Conservation (phyloP, 2,329 filamentous ascomycete genomes). For the Xylariaceae sp. region DNA sequence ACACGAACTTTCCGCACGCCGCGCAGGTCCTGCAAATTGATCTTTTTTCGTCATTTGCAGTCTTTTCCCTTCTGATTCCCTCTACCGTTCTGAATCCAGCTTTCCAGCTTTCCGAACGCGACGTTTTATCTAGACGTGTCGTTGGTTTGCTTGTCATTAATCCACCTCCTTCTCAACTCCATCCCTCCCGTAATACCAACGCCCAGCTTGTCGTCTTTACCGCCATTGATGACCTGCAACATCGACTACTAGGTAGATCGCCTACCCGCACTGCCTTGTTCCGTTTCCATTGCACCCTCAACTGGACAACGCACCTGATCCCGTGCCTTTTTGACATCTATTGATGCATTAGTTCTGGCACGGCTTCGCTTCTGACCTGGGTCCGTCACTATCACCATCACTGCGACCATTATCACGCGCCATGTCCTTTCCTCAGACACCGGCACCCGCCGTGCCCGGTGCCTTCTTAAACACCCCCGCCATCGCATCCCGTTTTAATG, state of each 20-base stretch:
- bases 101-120: background rate
- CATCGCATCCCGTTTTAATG: slow-evolving; percentile 44
- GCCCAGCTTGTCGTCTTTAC: slow-evolving; percentile 4
- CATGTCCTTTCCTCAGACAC: slow-evolving; percentile 56
- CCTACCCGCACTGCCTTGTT: slow-evolving; percentile 25
- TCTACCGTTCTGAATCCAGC: background rate
- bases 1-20: slow-evolving; percentile 8
- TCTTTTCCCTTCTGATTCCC: background rate
- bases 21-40: slow-evolving; percentile 5
- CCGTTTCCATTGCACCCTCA: slow-evolving; percentile 13
- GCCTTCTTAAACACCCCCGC: slow-evolving; percentile 72
- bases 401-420: slow-evolving; percentile 8
- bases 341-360: slow-evolving; percentile 8
- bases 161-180: background rate
- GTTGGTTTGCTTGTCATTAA: background rate
- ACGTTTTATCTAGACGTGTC: slow-evolving; percentile 3
- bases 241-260: slow-evolving; percentile 22
- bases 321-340: background rate
- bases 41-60: background rate
- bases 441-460: slow-evolving; percentile 67
- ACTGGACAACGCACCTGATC: slow-evolving; percentile 4
- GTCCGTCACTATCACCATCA: background rate
- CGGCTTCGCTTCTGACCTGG: background rate
- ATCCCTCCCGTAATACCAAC: background rate
- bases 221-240: slow-evolving; percentile 32